phyloP scores from a whole-genome alignment of 1,284 basidiomycete species.

The Leccinum subatratum region DNA sequence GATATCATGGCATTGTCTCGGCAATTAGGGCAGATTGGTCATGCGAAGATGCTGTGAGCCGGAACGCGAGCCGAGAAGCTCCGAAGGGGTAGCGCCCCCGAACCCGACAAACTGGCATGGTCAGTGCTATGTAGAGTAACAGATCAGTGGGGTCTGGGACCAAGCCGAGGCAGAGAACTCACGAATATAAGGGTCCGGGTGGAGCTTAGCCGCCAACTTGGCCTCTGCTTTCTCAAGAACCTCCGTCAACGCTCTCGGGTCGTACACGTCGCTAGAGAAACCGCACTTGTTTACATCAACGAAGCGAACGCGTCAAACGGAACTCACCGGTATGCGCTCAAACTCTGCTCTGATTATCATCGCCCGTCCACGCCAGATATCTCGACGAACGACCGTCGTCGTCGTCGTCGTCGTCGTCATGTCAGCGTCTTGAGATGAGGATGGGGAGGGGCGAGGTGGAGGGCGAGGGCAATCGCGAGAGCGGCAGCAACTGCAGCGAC shows the following conservation, averaged over 20 bases:
- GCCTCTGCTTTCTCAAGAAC: slow-evolving; percentile 82
- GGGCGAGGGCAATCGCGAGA: too few species aligned
- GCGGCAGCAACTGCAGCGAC: too few species aligned
- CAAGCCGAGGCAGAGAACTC: slow-evolving; percentile 24
- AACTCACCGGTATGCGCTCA: slow-evolving; percentile 81
- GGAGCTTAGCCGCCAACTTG: slow-evolving; percentile 59
- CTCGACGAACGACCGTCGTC: slow-evolving; percentile 76
- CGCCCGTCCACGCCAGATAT: slow-evolving; percentile 81
- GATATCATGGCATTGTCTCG: background rate
- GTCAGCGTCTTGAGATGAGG: too few species aligned
- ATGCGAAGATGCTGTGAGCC: too few species aligned
- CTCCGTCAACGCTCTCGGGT: slow-evolving; percentile 80
- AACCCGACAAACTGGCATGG: slow-evolving; percentile 68
- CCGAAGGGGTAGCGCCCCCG: too few species aligned
- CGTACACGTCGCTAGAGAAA: slow-evolving; percentile 69
- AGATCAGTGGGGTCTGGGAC: slow-evolving; percentile 9
- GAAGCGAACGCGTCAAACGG: background rate
- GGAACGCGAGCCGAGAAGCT: too few species aligned
- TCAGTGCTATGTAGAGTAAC: slow-evolving; percentile 54
- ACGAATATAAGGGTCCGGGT: slow-evolving; percentile 93
- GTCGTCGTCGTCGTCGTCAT: too few species aligned
- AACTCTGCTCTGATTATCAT: slow-evolving; percentile 87
- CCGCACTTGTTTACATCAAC: background rate
- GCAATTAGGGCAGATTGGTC: too few species aligned
- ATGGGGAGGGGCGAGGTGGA: too few species aligned